phyloP scores from a whole-genome alignment of 1,139 yeast genomes.

The Hemisphaericaspora xylanilytica region DNA sequence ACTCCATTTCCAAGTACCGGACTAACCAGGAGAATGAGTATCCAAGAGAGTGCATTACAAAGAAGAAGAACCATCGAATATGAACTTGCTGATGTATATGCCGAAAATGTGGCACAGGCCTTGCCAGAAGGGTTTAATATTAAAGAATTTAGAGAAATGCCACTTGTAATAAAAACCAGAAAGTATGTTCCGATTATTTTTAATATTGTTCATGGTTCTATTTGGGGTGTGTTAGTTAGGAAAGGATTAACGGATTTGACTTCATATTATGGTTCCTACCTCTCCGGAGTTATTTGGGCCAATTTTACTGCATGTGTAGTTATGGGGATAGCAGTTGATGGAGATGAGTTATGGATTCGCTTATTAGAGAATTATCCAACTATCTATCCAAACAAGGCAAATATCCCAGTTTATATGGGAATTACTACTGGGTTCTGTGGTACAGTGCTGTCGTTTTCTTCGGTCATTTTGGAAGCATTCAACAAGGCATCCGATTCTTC shows the following conservation, averaged over 20 bases:
- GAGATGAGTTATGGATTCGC: conserved; percentile 26
- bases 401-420: conserved; percentile 55
- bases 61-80: conserved; percentile 19
- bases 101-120: conserved; percentile 22
- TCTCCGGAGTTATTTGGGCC: conserved; percentile 74
- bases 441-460: conserved; percentile 76
- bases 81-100: conserved; percentile 21
- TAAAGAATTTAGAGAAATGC: conserved; percentile 8
- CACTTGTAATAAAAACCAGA: conserved; percentile 5
- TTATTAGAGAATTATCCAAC: conserved; percentile 14
- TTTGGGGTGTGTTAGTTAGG: conserved; percentile 45
- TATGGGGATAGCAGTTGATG: conserved; percentile 54
- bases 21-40: conserved; percentile 3
- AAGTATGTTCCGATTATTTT: conserved; percentile 14
- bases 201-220: conserved; percentile 30
- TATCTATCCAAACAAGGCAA: conserved; percentile 29
- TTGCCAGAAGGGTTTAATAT: conserved; percentile 28
- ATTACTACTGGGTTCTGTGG: conserved; percentile 85
- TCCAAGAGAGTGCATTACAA: conserved; percentile 6
- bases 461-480: conserved; percentile 65
- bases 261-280: conserved; percentile 33
- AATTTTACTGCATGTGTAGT: conserved; percentile 75
- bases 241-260: conserved; percentile 35
- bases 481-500: conserved; percentile 49
- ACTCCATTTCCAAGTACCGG: not conserved